Percentiles rank a stretch among this genome's conserved stretches.
phyloP scores from a whole-genome alignment of 352 stramenopile species.

The Globisporangium splendens region DNA sequence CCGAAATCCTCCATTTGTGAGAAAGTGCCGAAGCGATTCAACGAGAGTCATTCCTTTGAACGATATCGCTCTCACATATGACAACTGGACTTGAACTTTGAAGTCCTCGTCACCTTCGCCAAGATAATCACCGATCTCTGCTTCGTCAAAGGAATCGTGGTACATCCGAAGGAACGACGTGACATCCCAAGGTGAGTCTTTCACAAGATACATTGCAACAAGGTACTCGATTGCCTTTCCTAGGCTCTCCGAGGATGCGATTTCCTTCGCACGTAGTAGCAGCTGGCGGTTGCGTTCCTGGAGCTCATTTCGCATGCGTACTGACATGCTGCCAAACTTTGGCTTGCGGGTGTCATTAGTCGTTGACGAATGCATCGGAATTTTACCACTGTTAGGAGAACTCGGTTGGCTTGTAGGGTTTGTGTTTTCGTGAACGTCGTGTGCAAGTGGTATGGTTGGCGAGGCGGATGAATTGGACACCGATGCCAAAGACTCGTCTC shows the following conservation, averaged over 20 bases:
- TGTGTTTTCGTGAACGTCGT: background rate
- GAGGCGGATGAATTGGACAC: background rate
- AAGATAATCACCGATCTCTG: conserved; percentile 94
- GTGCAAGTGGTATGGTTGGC: background rate
- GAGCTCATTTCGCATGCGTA: conserved; percentile 80
- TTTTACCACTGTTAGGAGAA: background rate
- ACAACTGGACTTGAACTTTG: conserved; percentile 91
- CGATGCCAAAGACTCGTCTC: conserved; percentile 4
- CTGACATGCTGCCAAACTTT: conserved; percentile 58
- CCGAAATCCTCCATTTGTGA: conserved; percentile 96
- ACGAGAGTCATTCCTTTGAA: conserved; percentile 98
- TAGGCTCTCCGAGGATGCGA: conserved; percentile 74
- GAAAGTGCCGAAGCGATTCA: conserved; percentile 94
- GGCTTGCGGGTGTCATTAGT: background rate
- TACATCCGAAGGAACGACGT: conserved; percentile 94
- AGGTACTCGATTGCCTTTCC: conserved; percentile 87
- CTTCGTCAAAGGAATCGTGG: conserved; percentile 89
- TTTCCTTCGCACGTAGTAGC: conserved; percentile 77
- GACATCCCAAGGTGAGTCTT: conserved; percentile 86
- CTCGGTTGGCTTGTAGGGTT: conserved; percentile 1
- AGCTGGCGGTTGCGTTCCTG: conserved; percentile 82
- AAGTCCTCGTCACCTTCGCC: conserved; percentile 89
- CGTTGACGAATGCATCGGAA: background rate
- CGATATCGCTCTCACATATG: conserved; percentile 94
- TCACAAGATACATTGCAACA: conserved; percentile 84